Evolutionary conservation across 2,329 filamentous ascomycete species (phyloP), one percentile per base, ranked within the genome.

Genomic region (Zymoseptoria ardabiliae): DNA sequence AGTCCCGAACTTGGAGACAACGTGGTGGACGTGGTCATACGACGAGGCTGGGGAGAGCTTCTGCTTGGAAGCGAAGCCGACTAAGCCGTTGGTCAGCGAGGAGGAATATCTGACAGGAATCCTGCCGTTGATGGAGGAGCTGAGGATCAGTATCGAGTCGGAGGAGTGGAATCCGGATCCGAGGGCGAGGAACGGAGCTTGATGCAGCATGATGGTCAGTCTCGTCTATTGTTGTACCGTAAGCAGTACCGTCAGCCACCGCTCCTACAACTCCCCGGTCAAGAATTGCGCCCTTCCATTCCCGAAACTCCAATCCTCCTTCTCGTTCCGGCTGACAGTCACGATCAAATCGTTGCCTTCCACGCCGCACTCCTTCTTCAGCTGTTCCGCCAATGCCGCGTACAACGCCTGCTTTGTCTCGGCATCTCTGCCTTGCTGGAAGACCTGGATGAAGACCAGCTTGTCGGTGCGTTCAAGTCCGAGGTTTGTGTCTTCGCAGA

Each of bases 21-120:
- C 68, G 0, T 77, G 75, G 75, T 78, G 75, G 76, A 63, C 62
- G 6, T 77, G 75, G 74, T 63, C 55, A 2, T 74, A 67, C 57
- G 68, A 74, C 61, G 57, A 65, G 0, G 50, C 61, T 1, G 69
- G 63, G 3, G 65, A 72, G 56, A 67, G 57, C 1, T 72, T 74
- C 50, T 66, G 64, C 4, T 62, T 78, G 17, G 54, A 68, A 30
- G 71, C 71, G 1, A 54, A 58, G 19, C 59, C 66, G 7, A 61
- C 71, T 17, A 73, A 69, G 59, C 60, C 59, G 1, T 30, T 71
- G 8, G 63, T 76, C 53, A 66, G 68, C 17, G 72, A 77, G 53
- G 69, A 72, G 56, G 65, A 63, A 4, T 78, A 78, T 61, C 70
- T 77, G 69, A 54, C 67, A 58, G 54, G 67, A 21, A 69, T 77